A percentile compares a stretch with the other conserved stretches of the same genome.
phyloP scores from a whole-genome alignment of 805 yeast genomes.

The Hanseniaspora lachancei region DNA sequence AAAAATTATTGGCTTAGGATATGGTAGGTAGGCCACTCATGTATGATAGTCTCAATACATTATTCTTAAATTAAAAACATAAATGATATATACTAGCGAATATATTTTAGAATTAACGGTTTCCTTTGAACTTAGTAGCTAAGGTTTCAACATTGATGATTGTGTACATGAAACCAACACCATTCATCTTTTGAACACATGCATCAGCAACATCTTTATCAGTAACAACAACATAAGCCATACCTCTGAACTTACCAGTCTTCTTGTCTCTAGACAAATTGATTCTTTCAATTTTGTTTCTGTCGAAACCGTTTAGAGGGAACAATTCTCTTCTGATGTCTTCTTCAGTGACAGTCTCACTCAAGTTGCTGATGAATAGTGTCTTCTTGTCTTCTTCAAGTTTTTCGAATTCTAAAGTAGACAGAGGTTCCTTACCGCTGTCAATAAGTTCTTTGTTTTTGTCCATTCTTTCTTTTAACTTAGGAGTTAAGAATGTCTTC shows the following conservation, averaged over 20 bases:
- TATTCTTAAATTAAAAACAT: conserved; percentile 24
- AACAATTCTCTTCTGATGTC: conserved; percentile 56
- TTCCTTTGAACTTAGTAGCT: conserved; percentile 28
- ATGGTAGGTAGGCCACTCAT: conserved; percentile 12
- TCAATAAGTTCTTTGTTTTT: conserved; percentile 27
- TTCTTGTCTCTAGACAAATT: conserved; percentile 80
- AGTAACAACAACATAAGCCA: conserved; percentile 80
- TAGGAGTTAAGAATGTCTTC: conserved; percentile 32
- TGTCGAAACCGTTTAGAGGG: conserved; percentile 47
- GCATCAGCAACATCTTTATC: conserved; percentile 55
- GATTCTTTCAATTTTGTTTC: conserved; percentile 49
- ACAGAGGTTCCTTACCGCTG: conserved; percentile 31
- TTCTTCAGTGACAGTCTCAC: conserved; percentile 70
- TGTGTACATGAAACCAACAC: conserved; percentile 84
- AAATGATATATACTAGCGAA: background rate
- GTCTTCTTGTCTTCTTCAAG: conserved; percentile 74
- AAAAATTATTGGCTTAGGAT: conserved; percentile 41
- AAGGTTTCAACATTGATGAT: conserved; percentile 55
- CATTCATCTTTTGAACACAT: conserved; percentile 67
- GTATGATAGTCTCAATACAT: conserved; percentile 31
- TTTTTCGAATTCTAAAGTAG: conserved; percentile 34
- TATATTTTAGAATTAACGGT: background rate
- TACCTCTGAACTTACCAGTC: conserved; percentile 88
- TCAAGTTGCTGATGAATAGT: conserved; percentile 80
- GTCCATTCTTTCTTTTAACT: conserved; percentile 17